These are phyloP conservation scores for Stephanodiscus triporus DNA, from an alignment of 108 stramenopile species.

Conservation along the genomic window DNA sequence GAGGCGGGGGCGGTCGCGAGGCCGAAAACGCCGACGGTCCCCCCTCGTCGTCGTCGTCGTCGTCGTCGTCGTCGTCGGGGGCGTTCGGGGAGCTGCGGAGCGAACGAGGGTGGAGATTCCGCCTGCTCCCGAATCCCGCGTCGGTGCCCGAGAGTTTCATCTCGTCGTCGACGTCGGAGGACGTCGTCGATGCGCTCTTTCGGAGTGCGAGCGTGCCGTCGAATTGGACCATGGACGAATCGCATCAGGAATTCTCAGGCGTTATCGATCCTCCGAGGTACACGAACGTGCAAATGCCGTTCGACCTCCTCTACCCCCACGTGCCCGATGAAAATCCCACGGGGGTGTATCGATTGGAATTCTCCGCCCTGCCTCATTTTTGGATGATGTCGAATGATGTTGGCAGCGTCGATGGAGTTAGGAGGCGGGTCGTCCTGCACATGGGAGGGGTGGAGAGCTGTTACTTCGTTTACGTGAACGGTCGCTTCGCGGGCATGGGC, in stretches of 20 bases:
- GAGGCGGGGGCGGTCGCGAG: no score
- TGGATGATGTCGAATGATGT: slow-evolving; percentile 42
- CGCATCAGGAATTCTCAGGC: slow-evolving; percentile 9
- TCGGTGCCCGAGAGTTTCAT: slow-evolving; percentile 23
- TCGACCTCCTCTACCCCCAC: slow-evolving; percentile 35
- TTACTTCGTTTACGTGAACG: slow-evolving; percentile 82
- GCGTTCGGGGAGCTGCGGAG: background rate
- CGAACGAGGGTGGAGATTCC: slow-evolving; percentile 33
- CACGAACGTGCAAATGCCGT: slow-evolving; percentile 65
- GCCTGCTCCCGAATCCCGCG: slow-evolving; percentile 29
- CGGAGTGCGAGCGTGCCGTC: slow-evolving; percentile 24
- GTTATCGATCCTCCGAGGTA: slow-evolving; percentile 55
- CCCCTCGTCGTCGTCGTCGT: no score
- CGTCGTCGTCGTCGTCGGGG: background rate
- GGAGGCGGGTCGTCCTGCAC: slow-evolving; percentile 50
- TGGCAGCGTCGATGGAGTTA: background rate
- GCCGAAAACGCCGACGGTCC: no score
- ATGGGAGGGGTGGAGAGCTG: slow-evolving; percentile 80
- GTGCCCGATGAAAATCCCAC: slow-evolving; percentile 74
- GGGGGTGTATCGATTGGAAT: slow-evolving; percentile 71
- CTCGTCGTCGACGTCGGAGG: background rate
- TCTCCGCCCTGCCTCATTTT: slow-evolving; percentile 38
- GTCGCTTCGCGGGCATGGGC: slow-evolving; percentile 69
- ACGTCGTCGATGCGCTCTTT: background rate
- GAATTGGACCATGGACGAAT: slow-evolving; percentile 54